Evolutionary conservation across 1,284 basidiomycete species (phyloP).

Genomic region (Cutaneotrichosporon curvatum): DNA sequence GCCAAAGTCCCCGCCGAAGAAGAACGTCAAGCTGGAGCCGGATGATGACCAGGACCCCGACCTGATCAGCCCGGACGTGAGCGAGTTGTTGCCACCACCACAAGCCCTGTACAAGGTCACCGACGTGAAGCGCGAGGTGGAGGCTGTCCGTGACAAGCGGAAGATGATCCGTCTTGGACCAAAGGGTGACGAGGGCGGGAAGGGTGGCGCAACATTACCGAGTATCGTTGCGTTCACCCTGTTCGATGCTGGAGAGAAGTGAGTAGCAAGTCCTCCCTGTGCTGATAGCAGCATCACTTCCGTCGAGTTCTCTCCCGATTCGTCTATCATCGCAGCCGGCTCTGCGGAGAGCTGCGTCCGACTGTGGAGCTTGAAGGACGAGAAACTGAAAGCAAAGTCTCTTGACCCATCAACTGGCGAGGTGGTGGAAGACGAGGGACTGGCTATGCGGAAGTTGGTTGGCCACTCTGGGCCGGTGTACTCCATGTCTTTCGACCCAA

Average conservation of each 20-base stretch:
- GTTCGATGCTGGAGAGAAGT: slow-evolving; percentile 87
- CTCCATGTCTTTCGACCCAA: slow-evolving; percentile 84
- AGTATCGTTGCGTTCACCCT: slow-evolving; percentile 89
- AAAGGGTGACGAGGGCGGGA: slow-evolving; percentile 13
- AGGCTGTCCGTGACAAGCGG: slow-evolving; percentile 76
- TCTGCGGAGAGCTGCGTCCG: slow-evolving; percentile 94
- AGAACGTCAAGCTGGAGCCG: slow-evolving; percentile 30
- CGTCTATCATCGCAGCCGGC: slow-evolving; percentile 89
- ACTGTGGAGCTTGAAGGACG: slow-evolving; percentile 90
- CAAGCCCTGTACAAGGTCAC: slow-evolving; percentile 62
- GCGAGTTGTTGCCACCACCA: slow-evolving; percentile 36
- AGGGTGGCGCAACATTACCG: slow-evolving; percentile 51
- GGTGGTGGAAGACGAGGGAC: slow-evolving; percentile 62
- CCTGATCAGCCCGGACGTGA: slow-evolving; percentile 30
- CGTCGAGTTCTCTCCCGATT: slow-evolving; percentile 82
- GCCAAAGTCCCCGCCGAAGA: slow-evolving; percentile 14
- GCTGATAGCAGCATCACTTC: slow-evolving; percentile 62
- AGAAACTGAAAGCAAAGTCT: slow-evolving; percentile 63
- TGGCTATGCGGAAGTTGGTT: slow-evolving; percentile 81
- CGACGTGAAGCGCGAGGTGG: slow-evolving; percentile 88
- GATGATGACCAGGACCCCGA: slow-evolving; percentile 22
- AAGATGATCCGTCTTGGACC: slow-evolving; percentile 84
- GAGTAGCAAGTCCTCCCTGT: slow-evolving; percentile 29
- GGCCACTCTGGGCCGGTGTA: slow-evolving; percentile 97
- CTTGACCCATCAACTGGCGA: slow-evolving; percentile 41